Evolutionary conservation across 805 yeast species (phyloP), one percentile per base, ranked within the genome.

Genomic region (Teunomyces aglyptinius): DNA sequence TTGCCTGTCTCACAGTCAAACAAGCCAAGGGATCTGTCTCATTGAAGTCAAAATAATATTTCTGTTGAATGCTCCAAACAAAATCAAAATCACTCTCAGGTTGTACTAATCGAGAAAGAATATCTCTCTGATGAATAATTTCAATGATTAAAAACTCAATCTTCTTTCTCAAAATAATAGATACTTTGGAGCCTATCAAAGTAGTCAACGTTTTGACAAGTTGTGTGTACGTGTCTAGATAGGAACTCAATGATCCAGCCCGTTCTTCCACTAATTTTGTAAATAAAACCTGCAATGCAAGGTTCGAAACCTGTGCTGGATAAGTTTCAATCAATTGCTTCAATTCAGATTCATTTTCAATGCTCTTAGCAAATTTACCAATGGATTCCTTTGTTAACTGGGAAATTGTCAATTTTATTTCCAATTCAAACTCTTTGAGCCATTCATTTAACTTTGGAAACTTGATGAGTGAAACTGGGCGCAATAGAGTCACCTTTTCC

Each of bases 131-230:
- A 49, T 86, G 89, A 5, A 85, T 73, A 5, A 78, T 49, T 51
- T 89, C 96, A 20, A 86, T 77, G 10, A 87, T 71, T n/a, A 88
- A 55, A 8, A 78, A 71, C 56, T 87, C 89, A 18, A 74, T 50
- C 47, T 80, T 81, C 43, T 67, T 68, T 11, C 82, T 65, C 11
- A 57, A 56, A 4, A 73, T 41, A 0, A 51, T 18, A 0, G 58
- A 33, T 11, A 74, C 63, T 0, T 55, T 54, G 1, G 49, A 38
- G 1, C 56, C 47, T 10, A 64, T 51, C 11, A 48, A 31, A 1
- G 40, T 28, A 1, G 81, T 69, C 5, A 78, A 57, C 1, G 43
- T 19, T 6, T 49, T 45, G n/a, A 68, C 53, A 11, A 63, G 22
- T 0, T 27, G 10, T 1, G 38, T 15, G 22, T 49, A 56, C 2